Percentiles rank a stretch among this genome's conserved stretches.
These are phyloP conservation scores for Xylaria cubensis DNA, from an alignment of 495 filamentous ascomycete species.

Conservation along the genomic window DNA sequence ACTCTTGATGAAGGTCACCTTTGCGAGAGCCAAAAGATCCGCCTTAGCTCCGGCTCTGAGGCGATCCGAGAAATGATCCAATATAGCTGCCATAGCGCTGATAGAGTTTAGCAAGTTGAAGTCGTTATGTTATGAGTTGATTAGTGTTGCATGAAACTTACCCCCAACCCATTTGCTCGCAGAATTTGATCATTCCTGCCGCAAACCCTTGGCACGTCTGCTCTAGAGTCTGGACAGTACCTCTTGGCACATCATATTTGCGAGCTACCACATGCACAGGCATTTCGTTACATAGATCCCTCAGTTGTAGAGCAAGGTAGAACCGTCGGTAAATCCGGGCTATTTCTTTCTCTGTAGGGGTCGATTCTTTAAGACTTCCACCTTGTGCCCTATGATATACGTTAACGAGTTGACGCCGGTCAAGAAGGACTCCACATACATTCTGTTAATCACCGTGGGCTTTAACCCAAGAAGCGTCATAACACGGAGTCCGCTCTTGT, in stretches of 20 bases:
- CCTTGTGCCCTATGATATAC: conserved; percentile 68
- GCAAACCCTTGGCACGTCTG: conserved; percentile 83
- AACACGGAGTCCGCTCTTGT: conserved; percentile 74
- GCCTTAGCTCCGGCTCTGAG: conserved; percentile 76
- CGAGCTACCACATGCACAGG: conserved; percentile 72
- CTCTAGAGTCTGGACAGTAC: conserved; percentile 73
- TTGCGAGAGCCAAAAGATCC: conserved; percentile 74
- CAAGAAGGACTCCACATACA: conserved; percentile 53
- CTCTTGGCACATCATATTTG: conserved; percentile 74
- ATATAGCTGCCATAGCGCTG: conserved; percentile 70
- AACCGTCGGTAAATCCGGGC: conserved; percentile 76
- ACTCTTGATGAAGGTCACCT: conserved; percentile 80
- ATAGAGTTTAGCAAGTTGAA: conserved; percentile 29
- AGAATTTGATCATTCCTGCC: conserved; percentile 77
- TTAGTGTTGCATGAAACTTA: conserved; percentile 37
- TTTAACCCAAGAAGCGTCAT: conserved; percentile 73
- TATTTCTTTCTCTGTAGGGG: conserved; percentile 62
- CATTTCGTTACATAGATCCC: conserved; percentile 80
- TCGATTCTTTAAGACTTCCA: conserved; percentile 69
- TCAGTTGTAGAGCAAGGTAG: conserved; percentile 80
- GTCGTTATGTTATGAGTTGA: neutral
- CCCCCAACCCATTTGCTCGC: conserved; percentile 76
- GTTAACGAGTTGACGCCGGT: conserved; percentile 13
- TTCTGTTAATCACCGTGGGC: conserved; percentile 71
- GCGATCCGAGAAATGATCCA: conserved; percentile 79